Percentiles rank a stretch among this genome's conserved stretches.
Evolutionary conservation across 2,329 filamentous ascomycete genomes (phyloP).

Genomic region (Coniochaeta pulveracea): DNA sequence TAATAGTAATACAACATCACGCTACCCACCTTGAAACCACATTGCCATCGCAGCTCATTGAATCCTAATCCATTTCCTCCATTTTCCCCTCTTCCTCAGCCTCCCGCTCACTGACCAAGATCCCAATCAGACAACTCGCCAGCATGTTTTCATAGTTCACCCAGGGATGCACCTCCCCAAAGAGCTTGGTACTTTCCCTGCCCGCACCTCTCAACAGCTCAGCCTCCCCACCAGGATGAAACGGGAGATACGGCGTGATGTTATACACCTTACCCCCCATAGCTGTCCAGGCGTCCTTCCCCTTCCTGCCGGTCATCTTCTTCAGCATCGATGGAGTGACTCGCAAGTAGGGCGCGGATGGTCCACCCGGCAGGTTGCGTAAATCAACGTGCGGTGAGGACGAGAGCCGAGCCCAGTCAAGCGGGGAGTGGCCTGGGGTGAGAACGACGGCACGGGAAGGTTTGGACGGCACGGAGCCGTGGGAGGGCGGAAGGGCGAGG

Average conservation of each 20-base stretch:
- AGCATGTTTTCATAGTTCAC: conserved; percentile 65
- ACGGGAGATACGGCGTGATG: conserved; percentile 77
- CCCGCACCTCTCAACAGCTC: conserved; percentile 57
- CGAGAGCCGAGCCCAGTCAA: conserved; percentile 86
- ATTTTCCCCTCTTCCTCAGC: conserved; percentile 28
- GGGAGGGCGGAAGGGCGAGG: conserved; percentile 45
- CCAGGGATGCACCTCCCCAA: conserved; percentile 59
- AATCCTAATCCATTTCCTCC: conserved; percentile 58
- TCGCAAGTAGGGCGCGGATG: conserved; percentile 45
- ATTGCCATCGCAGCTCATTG: too few species aligned
- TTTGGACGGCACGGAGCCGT: conserved; percentile 38
- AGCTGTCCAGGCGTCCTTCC: conserved; percentile 81
- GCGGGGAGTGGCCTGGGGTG: conserved; percentile 81
- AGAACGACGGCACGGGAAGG: conserved; percentile 64
- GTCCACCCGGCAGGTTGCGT: conserved; percentile 40
- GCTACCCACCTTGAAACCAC: too few species aligned
- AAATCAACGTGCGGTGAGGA: conserved; percentile 52
- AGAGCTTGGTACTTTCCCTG: conserved; percentile 50
- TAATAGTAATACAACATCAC: too few species aligned
- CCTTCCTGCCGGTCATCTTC: conserved; percentile 68
- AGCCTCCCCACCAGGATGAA: conserved; percentile 77
- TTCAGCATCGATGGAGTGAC: conserved; percentile 77
- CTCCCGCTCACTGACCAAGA: conserved; percentile 49
- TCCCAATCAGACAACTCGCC: conserved; percentile 48
- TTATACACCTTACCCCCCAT: conserved; percentile 91